Evolutionary conservation across 768 basidiomycete genomes (phyloP).

Genomic region (Boletus rufocinnamomeus): DNA sequence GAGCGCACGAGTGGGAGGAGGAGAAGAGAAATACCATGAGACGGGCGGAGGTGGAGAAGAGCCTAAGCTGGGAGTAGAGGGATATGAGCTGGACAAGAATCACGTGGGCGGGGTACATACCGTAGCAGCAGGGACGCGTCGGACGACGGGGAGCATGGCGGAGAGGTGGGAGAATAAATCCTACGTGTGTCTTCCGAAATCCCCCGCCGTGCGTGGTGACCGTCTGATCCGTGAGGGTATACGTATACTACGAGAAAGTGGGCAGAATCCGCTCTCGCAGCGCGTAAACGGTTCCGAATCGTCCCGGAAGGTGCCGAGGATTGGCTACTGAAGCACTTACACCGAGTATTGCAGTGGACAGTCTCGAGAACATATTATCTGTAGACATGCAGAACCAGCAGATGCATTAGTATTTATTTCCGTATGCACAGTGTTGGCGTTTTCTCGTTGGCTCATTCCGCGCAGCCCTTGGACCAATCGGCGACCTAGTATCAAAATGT

Average conservation of each 20-base stretch:
- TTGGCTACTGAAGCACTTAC: too few relatives aligned
- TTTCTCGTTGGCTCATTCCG: not conserved
- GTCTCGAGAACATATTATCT: too few relatives aligned
- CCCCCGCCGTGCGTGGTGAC: not conserved
- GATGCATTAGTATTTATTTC: too few relatives aligned
- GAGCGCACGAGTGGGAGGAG: not conserved
- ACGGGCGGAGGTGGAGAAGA: conserved; percentile 35
- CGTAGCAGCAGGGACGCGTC: not conserved
- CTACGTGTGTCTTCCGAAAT: conserved; percentile 10
- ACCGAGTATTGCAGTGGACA: too few relatives aligned
- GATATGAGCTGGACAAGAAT: conserved; percentile 8
- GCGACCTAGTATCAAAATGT: not conserved
- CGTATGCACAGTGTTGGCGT: too few relatives aligned
- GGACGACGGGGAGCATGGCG: conserved; percentile 21
- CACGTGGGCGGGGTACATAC: conserved; percentile 26
- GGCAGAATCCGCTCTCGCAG: too few relatives aligned
- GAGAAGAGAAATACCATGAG: conserved; percentile 37
- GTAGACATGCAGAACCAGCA: too few relatives aligned
- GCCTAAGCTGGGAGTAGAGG: not conserved
- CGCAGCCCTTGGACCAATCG: too few relatives aligned
- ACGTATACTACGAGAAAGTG: not conserved
- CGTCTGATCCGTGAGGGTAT: not conserved
- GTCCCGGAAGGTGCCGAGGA: not conserved
- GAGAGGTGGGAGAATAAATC: not conserved
- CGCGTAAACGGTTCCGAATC: not conserved